These are phyloP conservation scores for Tricladium varicosporioides DNA, from an alignment of 2,329 filamentous ascomycete genomes.

Conservation along the genomic window DNA sequence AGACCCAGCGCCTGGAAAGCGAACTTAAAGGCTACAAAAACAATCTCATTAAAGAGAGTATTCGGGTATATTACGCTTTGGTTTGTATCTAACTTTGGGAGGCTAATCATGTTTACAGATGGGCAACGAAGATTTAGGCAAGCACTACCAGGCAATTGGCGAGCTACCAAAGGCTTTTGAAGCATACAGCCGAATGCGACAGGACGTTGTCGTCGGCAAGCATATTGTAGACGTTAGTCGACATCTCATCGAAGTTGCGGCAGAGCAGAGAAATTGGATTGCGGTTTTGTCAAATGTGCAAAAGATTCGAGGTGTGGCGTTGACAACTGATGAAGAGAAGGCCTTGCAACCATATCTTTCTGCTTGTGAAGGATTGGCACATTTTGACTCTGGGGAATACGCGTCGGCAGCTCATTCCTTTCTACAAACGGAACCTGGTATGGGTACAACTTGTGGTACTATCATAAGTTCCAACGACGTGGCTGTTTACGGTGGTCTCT, in stretches of 20 bases:
- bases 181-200: constrained; percentile 81
- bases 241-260: constrained; percentile 71
- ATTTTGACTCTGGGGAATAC: constrained; percentile 56
- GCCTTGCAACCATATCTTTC: constrained; percentile 49
- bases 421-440: constrained; percentile 37
- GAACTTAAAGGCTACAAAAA: constrained; percentile 94
- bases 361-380: constrained; percentile 59
- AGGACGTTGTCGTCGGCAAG: constrained; percentile 79
- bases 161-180: constrained; percentile 72
- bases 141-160: constrained; percentile 77
- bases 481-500: constrained; percentile 86
- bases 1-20: constrained; percentile 73
- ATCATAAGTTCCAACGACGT: constrained; percentile 83
- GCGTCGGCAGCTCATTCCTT: constrained; percentile 71
- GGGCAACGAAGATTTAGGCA: constrained; percentile 89
- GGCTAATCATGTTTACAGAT: constrained; percentile 56
- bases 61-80: constrained; percentile 61
- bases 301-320: constrained; percentile 59
- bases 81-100: neutral
- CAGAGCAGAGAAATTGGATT: constrained; percentile 77
- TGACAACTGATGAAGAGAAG: constrained; percentile 43
- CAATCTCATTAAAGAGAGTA: constrained; percentile 96
- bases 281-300: constrained; percentile 61
- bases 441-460: constrained; percentile 61
- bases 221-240: constrained; percentile 82